phyloP scores from a whole-genome alignment of 805 yeast genomes.

The Barnettozyma sucrosica region DNA sequence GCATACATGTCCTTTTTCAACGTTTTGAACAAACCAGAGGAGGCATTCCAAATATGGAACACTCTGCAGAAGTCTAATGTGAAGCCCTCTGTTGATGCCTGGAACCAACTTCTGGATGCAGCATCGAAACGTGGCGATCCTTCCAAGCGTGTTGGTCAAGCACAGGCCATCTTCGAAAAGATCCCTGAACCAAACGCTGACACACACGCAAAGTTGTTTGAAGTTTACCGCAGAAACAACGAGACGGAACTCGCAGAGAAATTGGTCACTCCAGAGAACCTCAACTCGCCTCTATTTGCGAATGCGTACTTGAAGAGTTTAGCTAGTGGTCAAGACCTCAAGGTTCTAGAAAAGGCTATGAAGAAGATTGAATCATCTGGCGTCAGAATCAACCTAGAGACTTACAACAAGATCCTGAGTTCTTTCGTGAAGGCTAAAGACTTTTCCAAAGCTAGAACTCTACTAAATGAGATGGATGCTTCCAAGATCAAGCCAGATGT shows the following conservation, averaged over 20 bases:
- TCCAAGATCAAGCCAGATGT: conserved; percentile 46
- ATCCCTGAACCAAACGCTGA: conserved; percentile 39
- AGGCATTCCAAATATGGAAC: conserved; percentile 45
- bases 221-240: conserved; percentile 42
- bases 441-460: conserved; percentile 40
- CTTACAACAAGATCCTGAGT: conserved; percentile 48
- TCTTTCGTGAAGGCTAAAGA: conserved; percentile 36
- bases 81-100: conserved; percentile 40
- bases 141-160: conserved; percentile 28
- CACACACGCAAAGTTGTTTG: conserved; percentile 42
- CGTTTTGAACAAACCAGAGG: conserved; percentile 29
- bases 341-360: conserved; percentile 11
- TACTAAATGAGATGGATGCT: conserved; percentile 40
- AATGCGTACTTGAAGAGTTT: conserved; percentile 21
- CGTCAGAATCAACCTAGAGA: conserved; percentile 39
- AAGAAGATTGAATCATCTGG: conserved; percentile 20
- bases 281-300: conserved; percentile 28
- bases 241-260: conserved; percentile 34
- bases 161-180: conserved; percentile 33
- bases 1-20: conserved; percentile 43
- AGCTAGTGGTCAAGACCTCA: conserved; percentile 9
- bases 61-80: conserved; percentile 36
- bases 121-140: conserved; percentile 28
- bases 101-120: conserved; percentile 56
- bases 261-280: conserved; percentile 30